Evolutionary conservation across 2,329 filamentous ascomycete species (phyloP), one percentile per base, ranked within the genome.

Genomic region (Penicillium nordicum): DNA sequence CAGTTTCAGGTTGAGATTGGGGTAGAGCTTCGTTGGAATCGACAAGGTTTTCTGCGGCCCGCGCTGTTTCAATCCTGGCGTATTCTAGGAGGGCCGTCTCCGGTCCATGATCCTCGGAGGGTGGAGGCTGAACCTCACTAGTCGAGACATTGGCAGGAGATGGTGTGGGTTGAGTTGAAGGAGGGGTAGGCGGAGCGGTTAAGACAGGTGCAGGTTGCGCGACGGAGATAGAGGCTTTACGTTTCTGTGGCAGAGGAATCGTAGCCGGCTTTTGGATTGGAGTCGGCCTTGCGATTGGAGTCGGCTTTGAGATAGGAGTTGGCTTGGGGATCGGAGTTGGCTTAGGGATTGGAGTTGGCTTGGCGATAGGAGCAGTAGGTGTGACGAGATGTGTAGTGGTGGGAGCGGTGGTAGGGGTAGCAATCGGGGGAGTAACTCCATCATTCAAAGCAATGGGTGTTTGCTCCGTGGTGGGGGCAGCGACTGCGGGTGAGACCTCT

Each of bases 181-280:
- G 53, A 27, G 63, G 51, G 10, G 60, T 45, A 49, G 56, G 40
- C 25, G 55, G 34, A 12, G 43, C 43, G 9, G 41, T 41, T 40
- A 48, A 36, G 23, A n/a, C n/a, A 23, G 52, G 34, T 37, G 47
- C 38, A 27, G 65, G 53, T 36, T 57, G 55, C n/a, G 64, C 57
- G 7, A 69, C 41, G 23, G 70, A 68, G 14, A 68, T 41, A 21
- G 69, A 67, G 12, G 63, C 53, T 45, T 67, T 71, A 30, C 63
- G 65, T 42, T 69, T 67, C 1, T 50, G 52, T 10, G 70, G 65
- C 4, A 29, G 58, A 48, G 70, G 67, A 21, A 72, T 67, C 9
- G 71, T 61, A 55, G 69, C 66, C 8, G 53, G 32, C 12, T 38
- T 43, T 7, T 18, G 18, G 32, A 44, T 43, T 1, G 32, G 10